A percentile compares a stretch with the other conserved stretches of the same genome.
Evolutionary conservation across 1,284 basidiomycete genomes (phyloP).

Genomic region (Austroboletus rostrupii): DNA sequence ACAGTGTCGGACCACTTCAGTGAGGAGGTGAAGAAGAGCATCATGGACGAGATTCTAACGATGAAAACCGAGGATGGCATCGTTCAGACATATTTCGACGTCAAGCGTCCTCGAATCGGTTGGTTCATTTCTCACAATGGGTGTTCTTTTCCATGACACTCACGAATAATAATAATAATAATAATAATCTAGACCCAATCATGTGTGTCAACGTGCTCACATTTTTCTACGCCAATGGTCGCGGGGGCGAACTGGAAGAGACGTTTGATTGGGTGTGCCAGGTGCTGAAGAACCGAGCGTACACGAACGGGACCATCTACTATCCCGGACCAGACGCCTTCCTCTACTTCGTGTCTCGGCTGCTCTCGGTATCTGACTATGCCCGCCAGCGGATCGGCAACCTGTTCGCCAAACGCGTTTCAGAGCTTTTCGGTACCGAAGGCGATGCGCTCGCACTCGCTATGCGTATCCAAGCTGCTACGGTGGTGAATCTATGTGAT

Average conservation of each 20-base stretch:
- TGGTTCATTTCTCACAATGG: too few relatives aligned
- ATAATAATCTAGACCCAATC: conserved; percentile 11
- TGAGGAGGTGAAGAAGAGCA: conserved; percentile 16
- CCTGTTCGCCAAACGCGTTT: conserved; percentile 17
- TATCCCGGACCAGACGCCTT: conserved; percentile 19
- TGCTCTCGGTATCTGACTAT: conserved; percentile 18
- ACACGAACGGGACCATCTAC: conserved; percentile 20
- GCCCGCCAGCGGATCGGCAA: conserved; percentile 14
- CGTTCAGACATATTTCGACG: conserved; percentile 19
- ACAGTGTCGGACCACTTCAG: conserved; percentile 16
- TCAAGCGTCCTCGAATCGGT: conserved; percentile 6
- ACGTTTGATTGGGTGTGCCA: conserved; percentile 22
- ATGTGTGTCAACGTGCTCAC: conserved; percentile 22
- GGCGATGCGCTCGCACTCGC: conserved; percentile 22
- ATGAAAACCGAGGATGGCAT: conserved; percentile 19
- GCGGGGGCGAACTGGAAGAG: conserved; percentile 14
- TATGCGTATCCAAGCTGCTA: conserved; percentile 19
- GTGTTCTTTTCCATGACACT: too few relatives aligned
- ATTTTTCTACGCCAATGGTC: conserved; percentile 22
- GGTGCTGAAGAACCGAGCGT: conserved; percentile 22
- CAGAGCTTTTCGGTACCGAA: conserved; percentile 17
- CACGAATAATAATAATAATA: too few relatives aligned
- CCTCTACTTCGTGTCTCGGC: conserved; percentile 19
- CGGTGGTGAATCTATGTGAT: conserved; percentile 13
- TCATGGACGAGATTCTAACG: conserved; percentile 24